Conservation (phyloP, 371 early-diverging fungal species). For the Rhizopus delemar region DNA sequence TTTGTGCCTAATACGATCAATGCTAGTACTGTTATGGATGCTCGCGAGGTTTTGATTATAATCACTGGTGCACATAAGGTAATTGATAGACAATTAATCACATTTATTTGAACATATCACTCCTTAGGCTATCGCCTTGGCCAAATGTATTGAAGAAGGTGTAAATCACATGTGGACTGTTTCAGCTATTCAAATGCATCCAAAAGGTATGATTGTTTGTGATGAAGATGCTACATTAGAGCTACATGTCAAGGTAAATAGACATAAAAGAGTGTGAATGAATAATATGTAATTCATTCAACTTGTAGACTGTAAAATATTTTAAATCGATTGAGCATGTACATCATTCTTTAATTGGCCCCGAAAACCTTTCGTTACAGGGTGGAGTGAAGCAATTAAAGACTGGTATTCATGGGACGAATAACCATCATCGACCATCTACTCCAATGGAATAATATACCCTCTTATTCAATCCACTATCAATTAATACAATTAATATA, state of each 20-base stretch:
- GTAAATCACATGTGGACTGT: conserved; percentile 92
- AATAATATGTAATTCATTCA: neutral
- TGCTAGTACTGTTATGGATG: conserved; percentile 79
- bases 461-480: too few relatives aligned
- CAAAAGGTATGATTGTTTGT: conserved; percentile 80
- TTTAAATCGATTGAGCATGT: conserved; percentile 90
- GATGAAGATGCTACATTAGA: conserved; percentile 88
- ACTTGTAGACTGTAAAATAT: conserved; percentile 75
- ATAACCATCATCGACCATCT: conserved; percentile 4
- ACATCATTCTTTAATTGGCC: conserved; percentile 77
- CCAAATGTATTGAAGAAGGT: conserved; percentile 83
- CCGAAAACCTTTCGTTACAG: conserved; percentile 78
- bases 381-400: conserved; percentile 45
- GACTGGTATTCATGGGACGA: conserved; percentile 4
- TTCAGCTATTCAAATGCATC: conserved; percentile 83
- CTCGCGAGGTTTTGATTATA: conserved; percentile 80
- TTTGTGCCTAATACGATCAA: neutral
- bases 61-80: conserved; percentile 85
- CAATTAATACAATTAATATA: too few relatives aligned
- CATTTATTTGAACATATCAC: neutral
- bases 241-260: conserved; percentile 71
- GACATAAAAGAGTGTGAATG: neutral
- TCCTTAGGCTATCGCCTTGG: conserved; percentile 66
- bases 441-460: conserved; percentile 18
- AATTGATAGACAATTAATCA: neutral